These are phyloP conservation scores for Acorus calamus DNA, from an alignment of 106 monocot genomes.

Conservation along the genomic window DNA sequence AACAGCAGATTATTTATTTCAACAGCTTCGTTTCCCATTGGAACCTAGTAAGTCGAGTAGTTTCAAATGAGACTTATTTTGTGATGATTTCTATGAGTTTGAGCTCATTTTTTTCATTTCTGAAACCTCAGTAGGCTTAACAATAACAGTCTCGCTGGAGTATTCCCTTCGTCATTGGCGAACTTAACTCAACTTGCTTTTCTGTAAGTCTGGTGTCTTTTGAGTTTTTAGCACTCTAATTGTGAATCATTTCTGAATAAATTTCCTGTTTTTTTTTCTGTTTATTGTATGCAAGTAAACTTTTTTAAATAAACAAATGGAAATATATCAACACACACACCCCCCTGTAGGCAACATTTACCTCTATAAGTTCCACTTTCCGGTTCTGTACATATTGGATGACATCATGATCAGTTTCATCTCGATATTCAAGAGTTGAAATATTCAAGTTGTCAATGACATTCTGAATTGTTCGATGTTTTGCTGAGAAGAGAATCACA, in stretches of 20 bases:
- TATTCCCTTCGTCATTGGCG: constrained; percentile 23
- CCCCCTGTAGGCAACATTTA: constrained; percentile 11
- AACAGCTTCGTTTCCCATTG: constrained; percentile 56
- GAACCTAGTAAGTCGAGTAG: constrained; percentile 38
- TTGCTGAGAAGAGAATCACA: constrained; percentile 42
- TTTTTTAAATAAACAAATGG: not conserved
- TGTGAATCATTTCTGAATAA: not conserved
- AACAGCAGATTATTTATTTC: constrained; percentile 51
- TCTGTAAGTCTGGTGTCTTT: constrained; percentile 16
- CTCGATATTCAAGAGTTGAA: constrained; percentile 79
- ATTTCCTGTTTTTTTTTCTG: not conserved
- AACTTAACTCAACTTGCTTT: constrained; percentile 22
- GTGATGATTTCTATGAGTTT: no score
- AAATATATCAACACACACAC: not conserved
- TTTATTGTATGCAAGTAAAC: constrained; percentile 11
- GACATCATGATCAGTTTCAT: constrained; percentile 80
- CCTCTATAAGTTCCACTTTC: constrained; percentile 71
- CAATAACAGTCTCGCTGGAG: constrained; percentile 39
- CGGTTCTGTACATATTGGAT: constrained; percentile 66
- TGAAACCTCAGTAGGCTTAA: constrained; percentile 32
- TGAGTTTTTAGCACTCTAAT: no score
- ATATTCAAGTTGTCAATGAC: constrained; percentile 87
- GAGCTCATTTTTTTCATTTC: not conserved
- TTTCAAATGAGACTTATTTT: not conserved
- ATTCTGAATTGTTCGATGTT: constrained; percentile 64